A percentile compares a stretch with the other conserved stretches of the same genome.
Conservation (phyloP, 2,329 filamentous ascomycete species). For the Cladorrhinum sp. region DNA sequence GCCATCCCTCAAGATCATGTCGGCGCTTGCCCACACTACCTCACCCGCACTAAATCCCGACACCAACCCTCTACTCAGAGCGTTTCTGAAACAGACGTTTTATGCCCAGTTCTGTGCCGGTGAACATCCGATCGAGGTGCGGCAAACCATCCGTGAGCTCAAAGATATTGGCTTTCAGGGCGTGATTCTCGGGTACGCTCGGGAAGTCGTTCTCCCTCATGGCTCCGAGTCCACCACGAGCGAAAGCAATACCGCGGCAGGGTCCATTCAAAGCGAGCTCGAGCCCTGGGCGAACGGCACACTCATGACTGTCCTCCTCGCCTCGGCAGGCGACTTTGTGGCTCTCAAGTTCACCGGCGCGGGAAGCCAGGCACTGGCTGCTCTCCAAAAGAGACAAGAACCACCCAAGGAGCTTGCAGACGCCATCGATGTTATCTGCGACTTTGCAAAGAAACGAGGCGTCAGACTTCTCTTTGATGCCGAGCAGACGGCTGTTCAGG, state of each 20-base stretch:
- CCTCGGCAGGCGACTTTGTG: slow-evolving; percentile 66
- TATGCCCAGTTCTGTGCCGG: slow-evolving; percentile 92
- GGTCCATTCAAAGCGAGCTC: slow-evolving; percentile 52
- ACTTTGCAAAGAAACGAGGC: slow-evolving; percentile 64
- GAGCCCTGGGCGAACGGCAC: slow-evolving; percentile 71
- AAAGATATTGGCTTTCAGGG: slow-evolving; percentile 76
- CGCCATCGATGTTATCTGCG: slow-evolving; percentile 73
- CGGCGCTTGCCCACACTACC: slow-evolving; percentile 65
- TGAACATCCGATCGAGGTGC: slow-evolving; percentile 67
- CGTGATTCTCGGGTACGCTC: slow-evolving; percentile 80
- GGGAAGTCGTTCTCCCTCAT: slow-evolving; percentile 70
- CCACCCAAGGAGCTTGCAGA: slow-evolving; percentile 63
- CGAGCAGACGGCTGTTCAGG: slow-evolving; percentile 75
- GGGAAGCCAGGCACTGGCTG: slow-evolving; percentile 66
- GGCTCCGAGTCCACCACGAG: background rate
- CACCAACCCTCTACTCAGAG: slow-evolving; percentile 66
- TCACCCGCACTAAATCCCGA: slow-evolving; percentile 69
- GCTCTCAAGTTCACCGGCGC: slow-evolving; percentile 77
- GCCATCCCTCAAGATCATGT: slow-evolving; percentile 67
- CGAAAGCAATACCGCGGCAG: background rate
- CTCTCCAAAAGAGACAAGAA: slow-evolving; percentile 59
- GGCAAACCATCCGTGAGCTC: slow-evolving; percentile 59
- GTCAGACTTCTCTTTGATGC: slow-evolving; percentile 80
- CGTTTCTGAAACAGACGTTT: slow-evolving; percentile 74
- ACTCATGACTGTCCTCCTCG: slow-evolving; percentile 68